Conservation (phyloP, 148 eudicot species). For the Suaeda aralocaspica region DNA sequence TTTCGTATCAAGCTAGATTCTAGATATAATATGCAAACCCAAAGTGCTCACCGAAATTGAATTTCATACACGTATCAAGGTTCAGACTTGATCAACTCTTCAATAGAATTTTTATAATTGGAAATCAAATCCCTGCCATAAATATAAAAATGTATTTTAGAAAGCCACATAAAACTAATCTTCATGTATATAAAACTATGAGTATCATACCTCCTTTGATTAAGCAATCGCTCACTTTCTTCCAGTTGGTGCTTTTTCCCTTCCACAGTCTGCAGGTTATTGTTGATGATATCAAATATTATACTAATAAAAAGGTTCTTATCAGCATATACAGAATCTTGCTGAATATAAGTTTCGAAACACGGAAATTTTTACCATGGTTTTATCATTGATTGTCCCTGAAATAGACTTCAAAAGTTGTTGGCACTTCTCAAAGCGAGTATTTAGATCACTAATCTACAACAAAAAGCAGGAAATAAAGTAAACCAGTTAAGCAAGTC, state of each 20-base stretch:
- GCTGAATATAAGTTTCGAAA: neutral
- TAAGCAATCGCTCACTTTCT: slow-evolving; percentile 60
- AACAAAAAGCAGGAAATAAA: slow-evolving; percentile 5
- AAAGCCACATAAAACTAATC: neutral
- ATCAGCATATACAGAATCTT: neutral
- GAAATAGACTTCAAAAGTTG: slow-evolving; percentile 75
- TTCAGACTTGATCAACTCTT: slow-evolving; percentile 51
- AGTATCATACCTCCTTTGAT: slow-evolving; percentile 60
- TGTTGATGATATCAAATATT: neutral
- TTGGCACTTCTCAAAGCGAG: slow-evolving; percentile 89
- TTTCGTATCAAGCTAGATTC: neutral
- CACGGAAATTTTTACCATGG: slow-evolving; percentile 44
- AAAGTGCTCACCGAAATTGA: slow-evolving; percentile 8
- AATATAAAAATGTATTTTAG: slow-evolving; percentile 4
- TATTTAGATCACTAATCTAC: slow-evolving; percentile 67
- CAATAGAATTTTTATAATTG: slow-evolving; percentile 51
- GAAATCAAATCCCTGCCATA: slow-evolving; percentile 57
- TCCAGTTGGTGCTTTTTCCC: slow-evolving; percentile 72
- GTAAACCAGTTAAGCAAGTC: neutral
- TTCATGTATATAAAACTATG: neutral
- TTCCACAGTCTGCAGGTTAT: slow-evolving; percentile 63
- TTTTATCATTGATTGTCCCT: slow-evolving; percentile 55
- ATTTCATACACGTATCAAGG: slow-evolving; percentile 21
- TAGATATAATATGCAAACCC: neutral
- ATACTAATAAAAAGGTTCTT: too few relatives aligned